Evolutionary conservation across 352 stramenopile genomes (phyloP).

Genomic region (Phytophthora lateralis): DNA sequence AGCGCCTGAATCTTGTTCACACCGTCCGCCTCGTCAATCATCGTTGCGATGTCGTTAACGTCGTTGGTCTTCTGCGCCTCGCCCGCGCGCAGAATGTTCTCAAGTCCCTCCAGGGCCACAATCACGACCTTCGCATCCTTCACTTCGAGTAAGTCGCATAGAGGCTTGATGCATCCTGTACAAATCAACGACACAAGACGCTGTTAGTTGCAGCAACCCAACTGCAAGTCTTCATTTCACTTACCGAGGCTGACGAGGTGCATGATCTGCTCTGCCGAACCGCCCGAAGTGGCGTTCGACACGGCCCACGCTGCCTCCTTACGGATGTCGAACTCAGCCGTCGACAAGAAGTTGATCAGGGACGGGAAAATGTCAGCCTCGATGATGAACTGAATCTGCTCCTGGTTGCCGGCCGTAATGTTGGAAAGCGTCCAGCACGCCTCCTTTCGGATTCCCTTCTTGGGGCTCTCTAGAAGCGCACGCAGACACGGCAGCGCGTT

Average conservation of each 20-base stretch:
- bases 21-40: conserved; percentile 96
- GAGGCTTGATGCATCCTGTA: conserved; percentile 93
- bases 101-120: conserved; percentile 97
- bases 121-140: conserved; percentile 99
- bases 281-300: conserved; percentile 97
- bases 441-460: conserved; percentile 99
- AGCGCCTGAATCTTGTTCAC: conserved; percentile 98
- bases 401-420: conserved; percentile 98
- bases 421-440: conserved; percentile 99
- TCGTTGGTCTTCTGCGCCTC: conserved; percentile 69
- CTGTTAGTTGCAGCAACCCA: conserved; percentile 10
- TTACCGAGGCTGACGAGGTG: conserved; percentile 95
- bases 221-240: conserved; percentile 1
- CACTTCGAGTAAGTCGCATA: conserved; percentile 97
- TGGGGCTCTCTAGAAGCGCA: conserved; percentile 93
- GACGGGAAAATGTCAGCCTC: conserved; percentile 97
- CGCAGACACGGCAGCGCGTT: conserved; percentile 97
- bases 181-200: conserved; percentile 1
- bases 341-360: conserved; percentile 96
- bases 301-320: conserved; percentile 99
- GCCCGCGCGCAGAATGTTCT: conserved; percentile 98
- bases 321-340: conserved; percentile 97
- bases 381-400: conserved; percentile 99
- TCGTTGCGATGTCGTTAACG: conserved; percentile 95
- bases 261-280: conserved; percentile 95